These are phyloP conservation scores for Physcia stellaris DNA, from an alignment of 495 filamentous ascomycete genomes.

Conservation along the genomic window DNA sequence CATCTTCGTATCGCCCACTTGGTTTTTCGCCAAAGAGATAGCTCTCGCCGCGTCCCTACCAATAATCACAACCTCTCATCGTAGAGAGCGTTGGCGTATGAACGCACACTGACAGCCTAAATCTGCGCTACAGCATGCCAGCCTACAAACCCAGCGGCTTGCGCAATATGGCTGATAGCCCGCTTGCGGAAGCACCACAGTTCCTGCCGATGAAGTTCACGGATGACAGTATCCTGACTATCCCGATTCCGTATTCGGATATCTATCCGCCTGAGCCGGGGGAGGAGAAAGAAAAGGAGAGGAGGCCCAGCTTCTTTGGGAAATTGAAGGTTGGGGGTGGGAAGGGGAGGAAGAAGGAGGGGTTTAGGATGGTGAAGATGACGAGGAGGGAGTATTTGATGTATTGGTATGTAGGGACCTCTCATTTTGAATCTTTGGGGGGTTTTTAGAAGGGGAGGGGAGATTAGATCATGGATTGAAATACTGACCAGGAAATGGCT, in stretches of 20 bases:
- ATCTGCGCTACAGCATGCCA: neutral
- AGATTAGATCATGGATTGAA: no score
- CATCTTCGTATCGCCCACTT: no score
- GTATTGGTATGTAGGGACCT: no score
- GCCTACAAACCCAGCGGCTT: neutral
- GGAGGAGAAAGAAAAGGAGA: no score
- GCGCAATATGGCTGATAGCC: neutral
- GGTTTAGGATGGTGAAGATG: neutral
- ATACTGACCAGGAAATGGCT: no score
- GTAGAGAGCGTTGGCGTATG: no score
- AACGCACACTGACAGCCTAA: no score
- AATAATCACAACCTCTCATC: no score
- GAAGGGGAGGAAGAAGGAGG: neutral
- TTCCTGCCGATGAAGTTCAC: slow-evolving; percentile 1
- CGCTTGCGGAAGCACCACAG: neutral
- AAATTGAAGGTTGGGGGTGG: neutral
- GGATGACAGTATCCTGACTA: neutral
- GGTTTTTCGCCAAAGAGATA: no score
- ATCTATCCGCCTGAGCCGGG: neutral
- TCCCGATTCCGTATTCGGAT: neutral
- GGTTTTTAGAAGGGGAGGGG: no score
- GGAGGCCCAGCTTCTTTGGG: neutral
- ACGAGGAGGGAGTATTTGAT: slow-evolving; percentile 1
- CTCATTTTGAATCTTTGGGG: no score
- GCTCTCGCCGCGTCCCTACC: no score